phyloP scores from a whole-genome alignment of 208 protist species.

The Phytomonas francai region DNA sequence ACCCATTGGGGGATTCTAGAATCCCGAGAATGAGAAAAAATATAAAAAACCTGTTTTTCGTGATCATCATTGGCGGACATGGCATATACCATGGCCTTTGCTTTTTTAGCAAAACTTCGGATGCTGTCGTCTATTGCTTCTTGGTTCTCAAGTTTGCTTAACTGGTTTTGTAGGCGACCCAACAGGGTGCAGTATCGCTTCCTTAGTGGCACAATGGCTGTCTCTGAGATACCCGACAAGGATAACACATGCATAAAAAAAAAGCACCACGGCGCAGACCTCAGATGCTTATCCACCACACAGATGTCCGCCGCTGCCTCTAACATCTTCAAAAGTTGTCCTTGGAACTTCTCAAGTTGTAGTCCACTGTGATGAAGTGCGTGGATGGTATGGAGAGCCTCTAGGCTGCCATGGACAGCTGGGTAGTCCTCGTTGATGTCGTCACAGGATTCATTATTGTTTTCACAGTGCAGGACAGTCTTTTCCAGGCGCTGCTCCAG shows the following conservation, averaged over 20 bases:
- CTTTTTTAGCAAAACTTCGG: neutral
- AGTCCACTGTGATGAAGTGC: conserved; percentile 24
- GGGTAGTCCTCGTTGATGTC: conserved; percentile 12
- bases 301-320: neutral
- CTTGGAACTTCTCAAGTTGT: conserved; percentile 45
- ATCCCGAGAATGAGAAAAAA: conserved; percentile 22
- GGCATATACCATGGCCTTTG: neutral
- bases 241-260: conserved; percentile 43
- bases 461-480: neutral
- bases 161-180: conserved; percentile 17
- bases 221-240: conserved; percentile 25
- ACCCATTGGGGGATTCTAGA: conserved; percentile 24
- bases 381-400: conserved; percentile 21
- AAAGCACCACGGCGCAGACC: conserved; percentile 11
- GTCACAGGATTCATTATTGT: neutral
- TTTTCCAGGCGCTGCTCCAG: conserved; percentile 10
- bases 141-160: neutral
- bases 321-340: conserved; percentile 24
- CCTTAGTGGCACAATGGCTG: conserved; percentile 26
- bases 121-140: neutral
- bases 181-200: conserved; percentile 31
- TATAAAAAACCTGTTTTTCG: neutral
- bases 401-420: conserved; percentile 10
- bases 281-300: neutral
- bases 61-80: neutral